Evolutionary conservation across 176 grass and related monocot species (phyloP).

Genomic region (Typha latifolia): DNA sequence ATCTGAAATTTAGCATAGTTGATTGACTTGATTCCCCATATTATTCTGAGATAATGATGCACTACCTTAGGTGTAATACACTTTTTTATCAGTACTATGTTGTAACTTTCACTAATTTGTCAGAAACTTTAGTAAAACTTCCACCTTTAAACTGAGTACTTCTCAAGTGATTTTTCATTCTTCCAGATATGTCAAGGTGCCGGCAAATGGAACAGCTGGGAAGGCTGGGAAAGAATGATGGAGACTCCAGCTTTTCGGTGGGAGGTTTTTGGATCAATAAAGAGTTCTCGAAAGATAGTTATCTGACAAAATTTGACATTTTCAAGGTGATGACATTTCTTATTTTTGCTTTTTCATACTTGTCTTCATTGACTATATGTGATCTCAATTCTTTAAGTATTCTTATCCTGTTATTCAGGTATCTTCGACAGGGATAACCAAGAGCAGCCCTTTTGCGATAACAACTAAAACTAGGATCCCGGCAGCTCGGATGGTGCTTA

Average conservation of each 20-base stretch:
- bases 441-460: conserved; percentile 25
- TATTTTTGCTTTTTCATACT: background rate
- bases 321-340: conserved; percentile 35
- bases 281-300: conserved; percentile 1
- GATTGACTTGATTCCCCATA: too few relatives aligned
- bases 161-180: conserved; percentile 14
- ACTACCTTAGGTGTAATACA: too few relatives aligned
- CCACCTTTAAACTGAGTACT: background rate
- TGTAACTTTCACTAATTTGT: background rate
- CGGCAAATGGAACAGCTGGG: conserved; percentile 21
- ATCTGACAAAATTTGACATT: conserved; percentile 21
- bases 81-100: background rate
- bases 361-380: background rate
- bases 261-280: background rate
- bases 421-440: conserved; percentile 19
- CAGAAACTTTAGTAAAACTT: background rate
- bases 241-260: conserved; percentile 24
- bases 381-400: background rate
- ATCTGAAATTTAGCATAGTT: too few relatives aligned
- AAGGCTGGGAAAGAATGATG: conserved; percentile 43
- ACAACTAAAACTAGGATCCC: background rate
- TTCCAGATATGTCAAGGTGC: conserved; percentile 34
- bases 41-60: too few relatives aligned
- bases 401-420: conserved; percentile 31
- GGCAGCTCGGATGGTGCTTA: conserved; percentile 29